These are phyloP conservation scores for Saturnispora diversa DNA, from an alignment of 805 yeast genomes.

Conservation along the genomic window DNA sequence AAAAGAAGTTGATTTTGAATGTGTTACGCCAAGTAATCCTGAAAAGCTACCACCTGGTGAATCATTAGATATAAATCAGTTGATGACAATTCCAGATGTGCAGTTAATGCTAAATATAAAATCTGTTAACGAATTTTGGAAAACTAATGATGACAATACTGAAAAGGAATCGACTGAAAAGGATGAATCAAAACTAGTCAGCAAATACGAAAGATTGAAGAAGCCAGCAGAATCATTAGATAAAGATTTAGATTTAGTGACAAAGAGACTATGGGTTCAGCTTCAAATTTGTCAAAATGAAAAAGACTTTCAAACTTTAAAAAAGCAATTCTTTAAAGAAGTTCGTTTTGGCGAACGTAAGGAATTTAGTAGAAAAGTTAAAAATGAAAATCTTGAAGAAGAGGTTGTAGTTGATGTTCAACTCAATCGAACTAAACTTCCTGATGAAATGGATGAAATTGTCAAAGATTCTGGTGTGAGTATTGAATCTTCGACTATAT, in stretches of 20 bases:
- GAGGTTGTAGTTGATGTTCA: constrained; percentile 18
- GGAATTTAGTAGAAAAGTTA: constrained; percentile 15
- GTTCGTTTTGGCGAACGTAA: constrained; percentile 12
- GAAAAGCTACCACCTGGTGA: constrained; percentile 71
- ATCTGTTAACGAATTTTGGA: constrained; percentile 4
- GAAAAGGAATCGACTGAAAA: not conserved
- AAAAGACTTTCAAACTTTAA: constrained; percentile 25
- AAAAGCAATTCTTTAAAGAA: constrained; percentile 18
- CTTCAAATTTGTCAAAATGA: constrained; percentile 26
- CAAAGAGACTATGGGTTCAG: constrained; percentile 22
- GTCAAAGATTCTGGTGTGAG: not conserved
- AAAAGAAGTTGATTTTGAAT: constrained; percentile 87
- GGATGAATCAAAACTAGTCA: not conserved
- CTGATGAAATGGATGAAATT: constrained; percentile 20
- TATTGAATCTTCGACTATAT: constrained; percentile 11
- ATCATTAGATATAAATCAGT: constrained; percentile 49
- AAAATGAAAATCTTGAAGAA: constrained; percentile 16
- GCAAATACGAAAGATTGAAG: not conserved
- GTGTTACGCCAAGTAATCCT: constrained; percentile 85
- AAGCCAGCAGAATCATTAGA: constrained; percentile 27
- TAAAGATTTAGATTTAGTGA: constrained; percentile 18
- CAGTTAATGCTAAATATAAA: constrained; percentile 20
- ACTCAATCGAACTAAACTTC: constrained; percentile 10
- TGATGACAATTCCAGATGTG: constrained; percentile 37
- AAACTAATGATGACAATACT: no score